A percentile compares a stretch with the other conserved stretches of the same genome.
These are phyloP conservation scores for Platanthera guangdongensis DNA, from an alignment of 106 monocot species.

Conservation along the genomic window DNA sequence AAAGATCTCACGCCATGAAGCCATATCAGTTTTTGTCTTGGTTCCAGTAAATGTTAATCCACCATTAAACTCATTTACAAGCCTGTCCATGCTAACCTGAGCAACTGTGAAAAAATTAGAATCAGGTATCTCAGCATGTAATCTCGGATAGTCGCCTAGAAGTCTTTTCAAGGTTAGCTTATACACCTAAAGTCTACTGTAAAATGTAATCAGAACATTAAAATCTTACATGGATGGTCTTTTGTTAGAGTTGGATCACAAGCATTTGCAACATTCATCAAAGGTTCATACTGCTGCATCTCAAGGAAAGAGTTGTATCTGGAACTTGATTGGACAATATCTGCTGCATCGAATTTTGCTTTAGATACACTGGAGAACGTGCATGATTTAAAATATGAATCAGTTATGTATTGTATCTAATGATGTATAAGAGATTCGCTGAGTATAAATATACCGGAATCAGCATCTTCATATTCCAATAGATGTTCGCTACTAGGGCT, in stretches of 20 bases:
- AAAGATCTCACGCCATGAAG: not conserved
- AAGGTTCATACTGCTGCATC: constrained; percentile 62
- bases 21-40: constrained; percentile 3
- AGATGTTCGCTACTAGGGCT: constrained; percentile 44
- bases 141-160: not conserved
- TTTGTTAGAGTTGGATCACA: constrained; percentile 13
- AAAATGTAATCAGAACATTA: not conserved
- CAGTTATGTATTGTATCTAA: constrained; percentile 30
- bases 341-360: constrained; percentile 98
- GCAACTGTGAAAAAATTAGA: constrained; percentile 2
- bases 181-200: not conserved
- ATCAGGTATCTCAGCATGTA: not conserved
- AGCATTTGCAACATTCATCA: constrained; percentile 26
- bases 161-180: not conserved
- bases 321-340: constrained; percentile 84
- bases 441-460: constrained; percentile 45
- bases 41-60: not conserved
- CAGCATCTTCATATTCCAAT: constrained; percentile 67
- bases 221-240: constrained; percentile 28
- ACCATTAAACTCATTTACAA: not conserved
- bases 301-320: constrained; percentile 89
- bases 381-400: constrained; percentile 83
- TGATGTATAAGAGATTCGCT: constrained; percentile 21
- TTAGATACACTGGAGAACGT: constrained; percentile 93
- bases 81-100: not conserved